Conservation (phyloP, 2,329 filamentous ascomycete genomes). For the Xylariaceae sp. region DNA sequence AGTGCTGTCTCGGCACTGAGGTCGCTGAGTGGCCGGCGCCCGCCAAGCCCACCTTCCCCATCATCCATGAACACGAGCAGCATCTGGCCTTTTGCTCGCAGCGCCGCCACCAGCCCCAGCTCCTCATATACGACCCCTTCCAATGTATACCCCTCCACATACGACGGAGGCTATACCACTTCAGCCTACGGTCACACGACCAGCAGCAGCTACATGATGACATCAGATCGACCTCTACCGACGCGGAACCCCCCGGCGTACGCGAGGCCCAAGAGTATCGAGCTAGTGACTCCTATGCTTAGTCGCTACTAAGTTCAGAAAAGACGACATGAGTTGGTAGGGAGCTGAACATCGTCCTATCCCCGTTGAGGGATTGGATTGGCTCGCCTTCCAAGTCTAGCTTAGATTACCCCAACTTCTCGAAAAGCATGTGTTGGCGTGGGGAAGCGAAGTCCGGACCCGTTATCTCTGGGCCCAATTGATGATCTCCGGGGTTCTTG, state of each 20-base stretch:
- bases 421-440: slow-evolving; percentile 6
- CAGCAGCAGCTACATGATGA: slow-evolving; percentile 30
- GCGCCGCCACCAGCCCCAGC: slow-evolving; percentile 46
- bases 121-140: slow-evolving; percentile 44
- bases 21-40: slow-evolving; percentile 48
- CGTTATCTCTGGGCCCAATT: slow-evolving; percentile 13
- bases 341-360: not conserved
- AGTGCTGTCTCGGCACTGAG: slow-evolving; percentile 52
- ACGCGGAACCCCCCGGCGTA: slow-evolving; percentile 49
- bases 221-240: slow-evolving; percentile 50
- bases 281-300: slow-evolving; percentile 56
- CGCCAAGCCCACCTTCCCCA: slow-evolving; percentile 53
- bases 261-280: slow-evolving; percentile 56
- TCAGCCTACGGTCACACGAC: slow-evolving; percentile 34
- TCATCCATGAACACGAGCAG: slow-evolving; percentile 36
- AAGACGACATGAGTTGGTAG: not conserved
- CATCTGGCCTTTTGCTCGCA: slow-evolving; percentile 52
- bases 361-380: not conserved
- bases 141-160: slow-evolving; percentile 47
- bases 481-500: slow-evolving; percentile 14
- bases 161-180: slow-evolving; percentile 41
- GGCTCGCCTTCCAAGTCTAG: slow-evolving; percentile 12
- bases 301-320: slow-evolving; percentile 35
- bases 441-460: slow-evolving; percentile 7
- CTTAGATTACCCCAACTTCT: slow-evolving; percentile 5